A percentile compares a stretch with the other conserved stretches of the same genome.
Evolutionary conservation across 1,284 basidiomycete species (phyloP).

Genomic region (Porogramme epimiltina): DNA sequence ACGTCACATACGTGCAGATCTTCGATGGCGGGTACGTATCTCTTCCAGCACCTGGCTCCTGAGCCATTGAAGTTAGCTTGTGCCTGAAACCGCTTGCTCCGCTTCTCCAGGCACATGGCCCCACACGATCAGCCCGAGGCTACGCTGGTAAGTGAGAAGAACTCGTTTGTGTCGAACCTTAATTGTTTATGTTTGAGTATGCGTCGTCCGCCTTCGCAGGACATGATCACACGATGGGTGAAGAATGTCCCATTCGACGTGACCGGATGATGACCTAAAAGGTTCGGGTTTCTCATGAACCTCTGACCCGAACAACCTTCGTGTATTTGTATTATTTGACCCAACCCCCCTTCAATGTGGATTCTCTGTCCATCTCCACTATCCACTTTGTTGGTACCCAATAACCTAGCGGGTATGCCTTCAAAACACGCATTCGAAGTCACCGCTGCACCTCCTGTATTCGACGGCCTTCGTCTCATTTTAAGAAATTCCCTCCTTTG

Average conservation of each 20-base stretch:
- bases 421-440: too few relatives aligned
- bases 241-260: constrained; percentile 39
- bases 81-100: background rate
- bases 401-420: too few relatives aligned
- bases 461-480: too few relatives aligned
- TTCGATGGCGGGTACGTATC: constrained; percentile 49
- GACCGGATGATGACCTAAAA: constrained; percentile 2
- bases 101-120: constrained; percentile 72
- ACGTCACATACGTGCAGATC: constrained; percentile 55
- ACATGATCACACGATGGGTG: constrained; percentile 57
- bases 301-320: too few relatives aligned
- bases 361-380: too few relatives aligned
- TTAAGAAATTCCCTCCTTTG: too few relatives aligned
- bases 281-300: background rate
- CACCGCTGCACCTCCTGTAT: too few relatives aligned
- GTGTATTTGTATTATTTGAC: too few relatives aligned
- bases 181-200: background rate
- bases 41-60: too few relatives aligned
- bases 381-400: too few relatives aligned
- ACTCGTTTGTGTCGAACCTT: background rate
- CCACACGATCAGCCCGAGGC: constrained; percentile 84
- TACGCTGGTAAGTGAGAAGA: constrained; percentile 42
- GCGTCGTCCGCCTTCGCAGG: constrained; percentile 25
- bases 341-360: too few relatives aligned
- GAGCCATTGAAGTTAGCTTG: too few relatives aligned